Evolutionary conservation across 2,329 filamentous ascomycete species (phyloP).

Genomic region (Cladorrhinum sp.): DNA sequence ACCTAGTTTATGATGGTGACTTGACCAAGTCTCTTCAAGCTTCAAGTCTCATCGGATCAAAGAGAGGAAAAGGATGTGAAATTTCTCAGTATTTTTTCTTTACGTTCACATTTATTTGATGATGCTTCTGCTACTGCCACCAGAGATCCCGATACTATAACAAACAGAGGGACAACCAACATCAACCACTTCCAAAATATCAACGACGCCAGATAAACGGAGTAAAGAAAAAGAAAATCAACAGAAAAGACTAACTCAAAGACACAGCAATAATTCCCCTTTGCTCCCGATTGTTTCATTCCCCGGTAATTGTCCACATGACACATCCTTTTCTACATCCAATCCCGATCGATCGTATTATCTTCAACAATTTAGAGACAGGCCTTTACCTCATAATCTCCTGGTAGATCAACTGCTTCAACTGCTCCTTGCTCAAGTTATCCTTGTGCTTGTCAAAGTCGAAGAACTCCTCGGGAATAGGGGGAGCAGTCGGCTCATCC

Average conservation of each 20-base stretch:
- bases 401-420: constrained; percentile 96
- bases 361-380: not conserved
- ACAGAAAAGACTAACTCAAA: not conserved
- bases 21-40: no score
- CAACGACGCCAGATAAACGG: not conserved
- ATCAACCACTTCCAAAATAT: not conserved
- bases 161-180: not conserved
- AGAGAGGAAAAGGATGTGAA: no score
- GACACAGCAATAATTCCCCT: not conserved
- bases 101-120: not conserved
- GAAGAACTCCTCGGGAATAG: constrained; percentile 98
- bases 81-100: not conserved
- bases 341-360: not conserved
- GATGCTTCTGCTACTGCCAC: not conserved
- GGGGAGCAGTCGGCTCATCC: constrained; percentile 93
- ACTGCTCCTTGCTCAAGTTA: constrained; percentile 93
- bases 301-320: no score
- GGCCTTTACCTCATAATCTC: constrained; percentile 72
- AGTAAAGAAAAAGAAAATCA: not conserved
- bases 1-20: no score
- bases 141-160: not conserved
- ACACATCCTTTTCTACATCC: not conserved
- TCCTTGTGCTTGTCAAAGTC: constrained; percentile 99
- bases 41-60: no score
- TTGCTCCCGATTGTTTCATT: not conserved